Conservation (phyloP, 176 grass and related monocot genomes). For the Oryza rufipogon region DNA sequence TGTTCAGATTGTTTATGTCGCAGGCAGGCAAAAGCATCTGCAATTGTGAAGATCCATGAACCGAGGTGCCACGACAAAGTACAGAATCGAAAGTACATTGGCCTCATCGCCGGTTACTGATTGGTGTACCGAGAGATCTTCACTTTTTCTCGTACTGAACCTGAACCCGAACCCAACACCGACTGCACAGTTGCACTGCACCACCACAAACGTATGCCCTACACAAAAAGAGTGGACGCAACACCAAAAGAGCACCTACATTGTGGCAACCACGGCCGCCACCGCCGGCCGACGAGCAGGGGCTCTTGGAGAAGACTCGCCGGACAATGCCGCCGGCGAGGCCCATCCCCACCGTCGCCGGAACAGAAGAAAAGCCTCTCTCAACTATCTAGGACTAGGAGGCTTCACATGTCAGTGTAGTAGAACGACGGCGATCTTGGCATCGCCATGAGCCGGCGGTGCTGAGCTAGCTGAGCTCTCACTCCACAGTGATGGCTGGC, state of each 20-base stretch:
- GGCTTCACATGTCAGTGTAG: not conserved
- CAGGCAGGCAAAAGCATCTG: not conserved
- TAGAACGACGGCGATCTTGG: not conserved
- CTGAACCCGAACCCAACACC: not conserved
- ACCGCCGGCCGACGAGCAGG: slow-evolving; percentile 28
- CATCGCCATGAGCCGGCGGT: not conserved
- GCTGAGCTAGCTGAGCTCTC: not conserved
- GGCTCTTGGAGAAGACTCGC: slow-evolving; percentile 68
- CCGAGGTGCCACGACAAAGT: not conserved
- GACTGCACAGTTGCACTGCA: too few species aligned
- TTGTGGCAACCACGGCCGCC: slow-evolving; percentile 9
- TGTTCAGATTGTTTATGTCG: too few species aligned
- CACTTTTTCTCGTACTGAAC: not conserved
- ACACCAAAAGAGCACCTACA: slow-evolving; percentile 24
- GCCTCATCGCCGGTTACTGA: not conserved
- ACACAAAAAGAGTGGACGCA: not conserved
- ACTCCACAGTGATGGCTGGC: slow-evolving; percentile 21
- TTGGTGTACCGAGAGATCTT: slow-evolving; percentile 11
- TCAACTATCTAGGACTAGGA: too few species aligned
- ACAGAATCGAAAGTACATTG: slow-evolving; percentile 22
- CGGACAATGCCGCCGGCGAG: slow-evolving; percentile 70
- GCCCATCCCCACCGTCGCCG: slow-evolving; percentile 50
- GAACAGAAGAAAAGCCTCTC: not conserved
- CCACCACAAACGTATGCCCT: not conserved
- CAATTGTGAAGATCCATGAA: not conserved